These are phyloP conservation scores for Thraustochytrium striatum DNA, from an alignment of 352 stramenopile species.

Conservation along the genomic window DNA sequence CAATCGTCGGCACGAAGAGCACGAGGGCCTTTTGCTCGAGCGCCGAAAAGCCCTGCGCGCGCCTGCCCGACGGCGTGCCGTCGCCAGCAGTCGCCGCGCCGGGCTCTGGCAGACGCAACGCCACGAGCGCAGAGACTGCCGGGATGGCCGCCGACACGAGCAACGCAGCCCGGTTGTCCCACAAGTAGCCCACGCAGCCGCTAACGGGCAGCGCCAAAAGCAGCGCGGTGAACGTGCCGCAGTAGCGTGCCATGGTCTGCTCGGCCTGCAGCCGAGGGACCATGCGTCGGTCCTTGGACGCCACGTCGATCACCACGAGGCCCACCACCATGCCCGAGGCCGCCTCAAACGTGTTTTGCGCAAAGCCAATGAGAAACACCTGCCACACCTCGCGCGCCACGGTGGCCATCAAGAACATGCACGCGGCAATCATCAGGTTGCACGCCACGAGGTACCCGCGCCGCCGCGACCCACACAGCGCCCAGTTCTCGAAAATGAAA, in stretches of 20 bases:
- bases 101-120: not conserved
- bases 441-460: constrained; percentile 17
- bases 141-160: constrained; percentile 1
- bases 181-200: constrained; percentile 20
- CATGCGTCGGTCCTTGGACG: not conserved
- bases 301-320: constrained; percentile 8
- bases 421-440: constrained; percentile 25
- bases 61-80: not conserved
- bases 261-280: constrained; percentile 29
- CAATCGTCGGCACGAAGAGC: constrained; percentile 24
- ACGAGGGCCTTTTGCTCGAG: constrained; percentile 11
- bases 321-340: constrained; percentile 24
- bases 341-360: constrained; percentile 37
- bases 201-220: constrained; percentile 10
- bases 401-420: constrained; percentile 35
- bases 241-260: constrained; percentile 30
- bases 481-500: not conserved
- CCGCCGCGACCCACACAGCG: not conserved
- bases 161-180: constrained; percentile 17
- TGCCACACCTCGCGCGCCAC: constrained; percentile 24
- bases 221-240: constrained; percentile 25
- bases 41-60: not conserved
- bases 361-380: constrained; percentile 38
- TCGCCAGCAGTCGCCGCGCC: not conserved
- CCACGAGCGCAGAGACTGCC: not conserved